Conservation (phyloP, 2,329 filamentous ascomycete species). For the Colletotrichum nymphaeae region DNA sequence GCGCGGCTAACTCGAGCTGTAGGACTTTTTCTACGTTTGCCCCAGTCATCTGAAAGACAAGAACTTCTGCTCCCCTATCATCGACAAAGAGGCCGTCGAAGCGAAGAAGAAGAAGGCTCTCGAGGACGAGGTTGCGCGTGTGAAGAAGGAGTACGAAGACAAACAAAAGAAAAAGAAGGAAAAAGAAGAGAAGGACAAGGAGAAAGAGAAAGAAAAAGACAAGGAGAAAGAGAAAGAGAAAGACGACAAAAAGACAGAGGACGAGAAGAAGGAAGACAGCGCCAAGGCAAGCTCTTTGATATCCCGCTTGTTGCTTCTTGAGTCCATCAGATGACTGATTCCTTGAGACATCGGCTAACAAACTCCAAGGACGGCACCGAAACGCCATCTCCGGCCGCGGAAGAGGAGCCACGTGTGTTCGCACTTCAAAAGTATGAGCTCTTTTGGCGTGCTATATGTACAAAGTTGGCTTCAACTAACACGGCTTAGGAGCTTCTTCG, state of each 20-base stretch:
- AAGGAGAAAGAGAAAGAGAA: constrained; percentile 59
- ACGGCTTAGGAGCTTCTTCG: constrained; percentile 75
- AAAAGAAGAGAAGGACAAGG: constrained; percentile 70
- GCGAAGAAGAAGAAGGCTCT: constrained; percentile 74
- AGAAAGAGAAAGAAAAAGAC: constrained; percentile 60
- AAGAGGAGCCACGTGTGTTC: constrained; percentile 84
- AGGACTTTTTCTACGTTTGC: constrained; percentile 95
- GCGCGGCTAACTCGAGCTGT: background rate
- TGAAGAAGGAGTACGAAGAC: constrained; percentile 84
- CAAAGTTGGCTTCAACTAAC: background rate
- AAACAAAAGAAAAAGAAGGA: constrained; percentile 76
- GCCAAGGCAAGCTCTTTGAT: constrained; percentile 37
- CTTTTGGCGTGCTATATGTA: background rate
- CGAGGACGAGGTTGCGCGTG: constrained; percentile 71
- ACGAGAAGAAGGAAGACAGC: constrained; percentile 48
- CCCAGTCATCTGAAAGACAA: constrained; percentile 83
- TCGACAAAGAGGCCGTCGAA: constrained; percentile 75
- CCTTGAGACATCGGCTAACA: constrained; percentile 33
- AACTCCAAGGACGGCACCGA: constrained; percentile 57
- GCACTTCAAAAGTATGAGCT: constrained; percentile 49
- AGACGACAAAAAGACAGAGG: constrained; percentile 50
- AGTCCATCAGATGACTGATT: background rate
- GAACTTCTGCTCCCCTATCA: constrained; percentile 81
- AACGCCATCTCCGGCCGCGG: constrained; percentile 50
- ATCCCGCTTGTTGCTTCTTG: too few relatives aligned